Evolutionary conservation across 1,139 yeast species (phyloP).

Genomic region (Saccharomyces hybrid): DNA sequence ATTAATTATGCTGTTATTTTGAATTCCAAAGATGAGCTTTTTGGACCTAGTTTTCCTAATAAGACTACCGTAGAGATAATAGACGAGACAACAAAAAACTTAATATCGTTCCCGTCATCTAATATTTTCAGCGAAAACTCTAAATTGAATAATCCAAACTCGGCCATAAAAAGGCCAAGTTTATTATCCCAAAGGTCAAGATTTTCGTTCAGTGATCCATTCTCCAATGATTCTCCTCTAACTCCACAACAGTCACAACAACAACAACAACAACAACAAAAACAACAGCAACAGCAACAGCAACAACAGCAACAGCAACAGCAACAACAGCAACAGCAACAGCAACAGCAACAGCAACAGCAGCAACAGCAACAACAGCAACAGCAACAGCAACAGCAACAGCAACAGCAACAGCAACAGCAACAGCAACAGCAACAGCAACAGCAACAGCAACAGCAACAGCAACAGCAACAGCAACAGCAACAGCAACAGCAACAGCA

Average conservation of each 20-base stretch:
- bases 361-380: too few relatives aligned
- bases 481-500: too few relatives aligned
- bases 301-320: too few relatives aligned
- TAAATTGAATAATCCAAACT: conserved; percentile 31
- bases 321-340: too few relatives aligned
- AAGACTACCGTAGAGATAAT: conserved; percentile 48
- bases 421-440: too few relatives aligned
- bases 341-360: too few relatives aligned
- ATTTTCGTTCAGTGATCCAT: conserved; percentile 63
- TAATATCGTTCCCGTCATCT: conserved; percentile 20
- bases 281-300: too few relatives aligned
- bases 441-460: too few relatives aligned
- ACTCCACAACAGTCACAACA: conserved; percentile 6
- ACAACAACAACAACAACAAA: background rate
- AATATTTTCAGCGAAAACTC: conserved; percentile 2
- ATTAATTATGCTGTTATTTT: conserved; percentile 60
- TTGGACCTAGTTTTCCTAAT: conserved; percentile 49
- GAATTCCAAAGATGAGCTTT: conserved; percentile 52
- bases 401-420: too few relatives aligned
- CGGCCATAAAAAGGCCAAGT: conserved; percentile 40
- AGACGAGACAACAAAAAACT: conserved; percentile 31
- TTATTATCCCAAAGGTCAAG: conserved; percentile 56
- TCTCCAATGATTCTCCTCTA: conserved; percentile 31
- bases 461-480: too few relatives aligned
- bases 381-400: too few relatives aligned